A percentile compares a stretch with the other conserved stretches of the same genome.
phyloP scores from a whole-genome alignment of 108 stramenopile species.

The Fistulifera solaris region DNA sequence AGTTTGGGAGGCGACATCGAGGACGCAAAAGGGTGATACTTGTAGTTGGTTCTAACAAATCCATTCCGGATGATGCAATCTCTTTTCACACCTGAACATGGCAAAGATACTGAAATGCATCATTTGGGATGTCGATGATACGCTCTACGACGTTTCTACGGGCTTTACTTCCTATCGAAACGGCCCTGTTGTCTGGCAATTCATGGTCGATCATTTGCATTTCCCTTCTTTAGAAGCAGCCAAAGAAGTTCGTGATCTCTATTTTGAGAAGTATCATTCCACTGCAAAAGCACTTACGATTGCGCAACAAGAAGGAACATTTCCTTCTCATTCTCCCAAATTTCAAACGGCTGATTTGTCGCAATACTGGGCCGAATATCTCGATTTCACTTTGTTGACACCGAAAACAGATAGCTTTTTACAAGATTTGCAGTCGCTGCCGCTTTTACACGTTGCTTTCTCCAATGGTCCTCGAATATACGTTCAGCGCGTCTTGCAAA shows the following conservation, averaged over 20 bases:
- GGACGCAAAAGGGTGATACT: no score
- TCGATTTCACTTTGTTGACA: constrained; percentile 53
- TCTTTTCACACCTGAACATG: constrained; percentile 12
- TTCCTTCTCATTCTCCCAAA: constrained; percentile 27
- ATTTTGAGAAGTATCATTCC: constrained; percentile 66
- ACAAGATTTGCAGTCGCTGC: constrained; percentile 26
- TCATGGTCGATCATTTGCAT: constrained; percentile 63
- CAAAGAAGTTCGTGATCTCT: constrained; percentile 44
- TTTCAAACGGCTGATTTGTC: constrained; percentile 45
- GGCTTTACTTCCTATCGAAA: constrained; percentile 80
- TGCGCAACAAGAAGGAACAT: constrained; percentile 57
- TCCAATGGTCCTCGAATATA: constrained; percentile 70
- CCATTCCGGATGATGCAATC: no score
- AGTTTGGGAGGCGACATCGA: no score
- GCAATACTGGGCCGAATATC: constrained; percentile 55
- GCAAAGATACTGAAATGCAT: constrained; percentile 23
- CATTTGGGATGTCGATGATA: constrained; percentile 85
- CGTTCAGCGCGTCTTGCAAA: constrained; percentile 43
- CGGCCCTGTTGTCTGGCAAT: constrained; percentile 39
- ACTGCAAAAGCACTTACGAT: constrained; percentile 71
- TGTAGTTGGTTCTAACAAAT: no score
- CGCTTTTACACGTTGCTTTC: constrained; percentile 53
- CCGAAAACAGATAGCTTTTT: constrained; percentile 27
- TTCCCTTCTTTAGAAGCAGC: constrained; percentile 42
- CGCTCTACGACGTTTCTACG: constrained; percentile 67